Base-by-base conservation (phyloP, 176 grass and related monocot species). In the Lolium rigidum region DNA sequence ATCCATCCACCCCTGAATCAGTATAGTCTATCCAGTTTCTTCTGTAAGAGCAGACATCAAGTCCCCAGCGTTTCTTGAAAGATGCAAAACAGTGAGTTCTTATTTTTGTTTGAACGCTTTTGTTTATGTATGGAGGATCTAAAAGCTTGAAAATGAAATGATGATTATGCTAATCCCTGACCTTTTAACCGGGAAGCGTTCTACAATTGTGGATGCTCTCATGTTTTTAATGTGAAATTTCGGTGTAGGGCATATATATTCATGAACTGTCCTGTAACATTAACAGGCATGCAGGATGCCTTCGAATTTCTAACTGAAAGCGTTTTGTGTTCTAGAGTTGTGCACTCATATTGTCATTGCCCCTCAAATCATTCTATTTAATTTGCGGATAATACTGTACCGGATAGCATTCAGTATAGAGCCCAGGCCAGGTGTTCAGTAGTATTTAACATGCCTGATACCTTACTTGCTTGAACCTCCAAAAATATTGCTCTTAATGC, bases 401-500 rank as follows among this genome's bases (percentile, higher is more conserved):
- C 1, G 41, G 41, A 43, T 6, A 51, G 4, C n/a, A 74, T 49
- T 74, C 72, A 52, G 8, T 28, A 75, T 52, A 28, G 14, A 17
- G 13, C 52, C 41, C 74, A 21, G 10, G 6, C 22, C 41, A 6
- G 41, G 6, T 43, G 15, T 62, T 79, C 39, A 47, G 26, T 62
- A 43, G 12, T 28, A 6, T 25, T 47, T 80, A 62, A 43, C 57
- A 26, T 10, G 77, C 37, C 20, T 43, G 31, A 24, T 41, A 0
- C 31, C 20, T 6, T 44, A 39, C 20, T 58, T 59, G 52, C 18
- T 44, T 43, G n/a, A 61, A 61, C 56, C n/a, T 25, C 31, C 12
- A 61, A 25, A 74, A 25, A 18, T 79, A 37, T 60, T 79, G 37
- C n/a, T 79, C 9, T 21, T 43, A 60, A 79, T 60, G 11, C 41